Evolutionary conservation across 257 asterid species (phyloP), one percentile per base, ranked within the genome.

Genomic region (Solanum stenotomum): DNA sequence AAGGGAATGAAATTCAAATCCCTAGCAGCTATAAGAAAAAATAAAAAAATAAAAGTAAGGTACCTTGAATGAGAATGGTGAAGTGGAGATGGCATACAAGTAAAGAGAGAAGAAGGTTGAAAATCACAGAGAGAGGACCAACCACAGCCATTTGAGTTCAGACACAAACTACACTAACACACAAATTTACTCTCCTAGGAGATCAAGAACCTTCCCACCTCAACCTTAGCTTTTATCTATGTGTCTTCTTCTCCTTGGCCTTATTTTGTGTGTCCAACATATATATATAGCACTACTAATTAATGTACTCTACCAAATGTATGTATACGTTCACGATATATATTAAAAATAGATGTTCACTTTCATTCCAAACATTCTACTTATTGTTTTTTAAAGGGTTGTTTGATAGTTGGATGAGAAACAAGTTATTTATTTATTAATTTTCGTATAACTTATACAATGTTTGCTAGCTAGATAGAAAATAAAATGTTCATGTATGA

Each of bases 71-170:
- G 84, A 52, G 89, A 89, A 27, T 71, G 4, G 71, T 18, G 84
- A 68, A 72, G 90, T 88, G 85, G 92, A 95, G 87, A 27, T 27
- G 37, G 86, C 89, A 93, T 68, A 95, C 87, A 88, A 95, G 90
- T 83, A 92, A 82, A 29, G 89, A 89, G 87, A 90, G 89, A 75
- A 91, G 89, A 46, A 89, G 76, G 52, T 83, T 87, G 52, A 85
- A 88, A 42, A 86, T 90, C 92, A 89, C 87, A 89, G 90, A 89
- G 23, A 89, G 85, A 87, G 93, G 93, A 92, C 95, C 94, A 92
- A 94, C 92, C 94, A 93, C 85, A 91, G 94, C 95, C 98, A 93
- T 94, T 74, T 90, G 93, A 49, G 40, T 71, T 70, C 76, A 85
- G 85, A 83, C 67, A 87, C 84, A 63, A 74, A 22, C 42, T 85